A percentile compares a stretch with the other conserved stretches of the same genome.
phyloP scores from a whole-genome alignment of 2,329 filamentous ascomycete species.

The Epichloe gansuensis region DNA sequence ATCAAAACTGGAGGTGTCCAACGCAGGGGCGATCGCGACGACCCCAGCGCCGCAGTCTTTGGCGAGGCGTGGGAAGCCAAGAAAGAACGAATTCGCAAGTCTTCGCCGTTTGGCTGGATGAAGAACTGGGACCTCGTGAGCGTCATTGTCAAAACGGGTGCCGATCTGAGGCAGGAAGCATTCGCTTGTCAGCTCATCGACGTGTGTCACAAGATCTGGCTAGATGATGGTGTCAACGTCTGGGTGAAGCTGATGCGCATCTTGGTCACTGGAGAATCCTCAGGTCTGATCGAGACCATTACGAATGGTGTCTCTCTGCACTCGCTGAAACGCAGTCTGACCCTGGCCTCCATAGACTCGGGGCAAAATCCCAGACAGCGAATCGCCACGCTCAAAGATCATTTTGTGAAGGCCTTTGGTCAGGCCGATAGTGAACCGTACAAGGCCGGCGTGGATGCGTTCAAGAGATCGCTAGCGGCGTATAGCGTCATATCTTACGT shows the following conservation, averaged over 20 bases:
- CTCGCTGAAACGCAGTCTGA: slow-evolving; percentile 70
- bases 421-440: slow-evolving; percentile 56
- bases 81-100: slow-evolving; percentile 70
- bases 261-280: slow-evolving; percentile 72
- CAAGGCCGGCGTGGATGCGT: slow-evolving; percentile 60
- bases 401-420: slow-evolving; percentile 71
- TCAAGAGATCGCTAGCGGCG: slow-evolving; percentile 68
- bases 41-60: slow-evolving; percentile 75
- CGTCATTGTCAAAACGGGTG: slow-evolving; percentile 79
- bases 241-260: slow-evolving; percentile 87
- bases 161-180: slow-evolving; percentile 70
- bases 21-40: slow-evolving; percentile 68
- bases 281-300: slow-evolving; percentile 75
- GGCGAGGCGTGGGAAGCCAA: slow-evolving; percentile 78
- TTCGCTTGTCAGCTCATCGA: slow-evolving; percentile 77
- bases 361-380: slow-evolving; percentile 61
- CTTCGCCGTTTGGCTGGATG: slow-evolving; percentile 78
- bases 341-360: slow-evolving; percentile 58
- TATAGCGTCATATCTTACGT: slow-evolving; percentile 80
- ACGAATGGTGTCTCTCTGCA: slow-evolving; percentile 81
- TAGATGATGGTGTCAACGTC: slow-evolving; percentile 60
- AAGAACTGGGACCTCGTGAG: slow-evolving; percentile 81
- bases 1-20: slow-evolving; percentile 75
- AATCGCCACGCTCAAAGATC: slow-evolving; percentile 69
- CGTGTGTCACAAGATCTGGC: slow-evolving; percentile 72